phyloP scores from a whole-genome alignment of 1,284 basidiomycete genomes.

The Tylopilus sp. region DNA sequence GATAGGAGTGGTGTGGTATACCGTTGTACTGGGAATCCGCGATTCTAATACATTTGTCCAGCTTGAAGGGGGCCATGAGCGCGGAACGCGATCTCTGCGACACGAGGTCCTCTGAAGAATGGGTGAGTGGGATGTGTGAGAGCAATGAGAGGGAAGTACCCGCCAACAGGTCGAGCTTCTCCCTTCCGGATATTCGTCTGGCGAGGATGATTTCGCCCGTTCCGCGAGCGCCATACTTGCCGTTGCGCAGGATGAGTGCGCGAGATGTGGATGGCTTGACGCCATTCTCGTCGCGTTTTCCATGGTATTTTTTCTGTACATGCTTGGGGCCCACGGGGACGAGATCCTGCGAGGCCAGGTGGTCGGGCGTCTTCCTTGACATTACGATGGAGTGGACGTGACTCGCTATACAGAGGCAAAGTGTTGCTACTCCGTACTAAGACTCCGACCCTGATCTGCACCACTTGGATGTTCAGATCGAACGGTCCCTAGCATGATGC shows the following conservation, averaged over 20 bases:
- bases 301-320: slow-evolving; percentile 39
- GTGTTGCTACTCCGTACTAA: too few relatives aligned
- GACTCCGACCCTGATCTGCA: too few relatives aligned
- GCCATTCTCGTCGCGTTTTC: slow-evolving; percentile 46
- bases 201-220: slow-evolving; percentile 60
- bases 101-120: slow-evolving; percentile 59
- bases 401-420: too few relatives aligned
- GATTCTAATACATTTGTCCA: slow-evolving; percentile 60
- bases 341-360: slow-evolving; percentile 38
- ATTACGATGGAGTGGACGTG: slow-evolving; percentile 11
- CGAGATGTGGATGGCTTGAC: slow-evolving; percentile 61
- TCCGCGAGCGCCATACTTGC: slow-evolving; percentile 65
- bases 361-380: slow-evolving; percentile 29
- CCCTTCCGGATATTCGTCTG: slow-evolving; percentile 62
- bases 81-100: slow-evolving; percentile 49
- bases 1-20: slow-evolving; percentile 31
- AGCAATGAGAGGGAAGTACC: slow-evolving; percentile 40
- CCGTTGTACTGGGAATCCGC: slow-evolving; percentile 68
- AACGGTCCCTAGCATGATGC: too few relatives aligned
- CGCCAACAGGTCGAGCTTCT: slow-evolving; percentile 73
- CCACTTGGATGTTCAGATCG: too few relatives aligned
- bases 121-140: slow-evolving; percentile 2
- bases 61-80: slow-evolving; percentile 56
- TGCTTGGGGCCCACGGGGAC: slow-evolving; percentile 52
- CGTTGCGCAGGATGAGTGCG: slow-evolving; percentile 69